Base-by-base conservation (phyloP, 2,329 filamentous ascomycete genomes). In the Pezicula radicicola region DNA sequence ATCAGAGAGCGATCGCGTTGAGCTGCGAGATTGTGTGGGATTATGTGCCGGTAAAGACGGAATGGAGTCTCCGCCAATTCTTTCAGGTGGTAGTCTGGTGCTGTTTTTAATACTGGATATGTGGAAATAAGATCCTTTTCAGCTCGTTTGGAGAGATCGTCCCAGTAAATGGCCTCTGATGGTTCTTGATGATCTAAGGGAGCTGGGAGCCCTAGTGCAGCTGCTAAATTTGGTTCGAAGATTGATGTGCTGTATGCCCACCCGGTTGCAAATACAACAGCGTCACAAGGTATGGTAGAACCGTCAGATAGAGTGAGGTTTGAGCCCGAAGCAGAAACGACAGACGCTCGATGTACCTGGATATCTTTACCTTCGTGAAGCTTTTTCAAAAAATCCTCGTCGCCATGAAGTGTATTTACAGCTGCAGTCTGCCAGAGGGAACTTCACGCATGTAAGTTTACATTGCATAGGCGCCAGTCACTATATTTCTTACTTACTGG, bases 21-120 rank as follows among this genome's bases (percentile, higher is more conserved):
- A 25, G 53, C 37, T 7, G 55, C 55, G 9, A 55, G 51, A 15
- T 46, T 45, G 3, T 51, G 41, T 13, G 53, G 53, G 13, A 57
- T 40, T 9, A 55, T 55, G 37, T 55, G 37, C 12, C 51, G 50
- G 25, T 57, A 55, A 9, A 57, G 49, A 3, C 53, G 53, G 33
- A 48, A 53, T 13, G 50, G 50, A 4, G 55, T 55, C 15, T 54
- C 28, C 6, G 19, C 16, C 4, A 55, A 21, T 35, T 40, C 19
- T 12, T 46, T 33, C 21, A 46, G 27, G 33, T 50, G 33, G 28
- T 50, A 43, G 12, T 42, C n/a, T 16, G 52, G 52, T 15, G 47
- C 52, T 15, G 44, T 46, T 25, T 46, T 40, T n/a, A 55, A 50
- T 15, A 50, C 21, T 8, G 53, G 53, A 46, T 50, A 46, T 7